Evolutionary conservation across 129 eudicot species (phyloP), one percentile per base, ranked within the genome.

Genomic region (Centella asiatica): DNA sequence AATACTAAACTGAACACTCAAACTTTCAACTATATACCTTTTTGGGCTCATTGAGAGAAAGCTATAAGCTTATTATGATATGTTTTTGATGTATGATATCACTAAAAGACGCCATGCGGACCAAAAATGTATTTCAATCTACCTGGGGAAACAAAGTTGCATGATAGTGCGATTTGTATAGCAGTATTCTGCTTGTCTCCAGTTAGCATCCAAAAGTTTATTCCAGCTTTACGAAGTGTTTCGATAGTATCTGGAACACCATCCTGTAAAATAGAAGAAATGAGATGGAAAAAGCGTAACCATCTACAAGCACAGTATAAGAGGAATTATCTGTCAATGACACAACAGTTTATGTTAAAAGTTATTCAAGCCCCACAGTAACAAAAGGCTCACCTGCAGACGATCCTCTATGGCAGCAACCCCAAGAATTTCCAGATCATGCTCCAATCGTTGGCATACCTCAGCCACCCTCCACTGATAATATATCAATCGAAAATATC

Each of bases 341-440:
- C 22, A 20, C 31, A 29, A 48, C 57, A 36, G 27, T 45, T 5
- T 3, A 12, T 56, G 36, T 20, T 46, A 34, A 51, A 34, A 19
- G 26, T 32, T 34, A n/a, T 17, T 42, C 33, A 22, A 25, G 23
- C 62, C 48, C 42, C 18, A 11, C 17, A 44, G 53, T 22, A 24
- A 14, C 74, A n/a, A n/a, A n/a, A n/a, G n/a, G n/a, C n/a, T 63
- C 31, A 80, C 99, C 99, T 92, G 99, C 45, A 92, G 77, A 44
- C 90, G 96, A 76, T 92, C 99, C 77, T 92, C 99, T 68, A 92
- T 92, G 33, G 99, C 99, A 71, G 96, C 95, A 62, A 92, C 96
- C 64, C 99, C 99, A 66, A 92, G 95, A 59, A 92, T 78, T 66
- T 92, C 88, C 37, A 92, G 76, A 48, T 82, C 86, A 65, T 74